Conservation (phyloP, 768 basidiomycete genomes). For the Clitopilus passeckerianus region DNA sequence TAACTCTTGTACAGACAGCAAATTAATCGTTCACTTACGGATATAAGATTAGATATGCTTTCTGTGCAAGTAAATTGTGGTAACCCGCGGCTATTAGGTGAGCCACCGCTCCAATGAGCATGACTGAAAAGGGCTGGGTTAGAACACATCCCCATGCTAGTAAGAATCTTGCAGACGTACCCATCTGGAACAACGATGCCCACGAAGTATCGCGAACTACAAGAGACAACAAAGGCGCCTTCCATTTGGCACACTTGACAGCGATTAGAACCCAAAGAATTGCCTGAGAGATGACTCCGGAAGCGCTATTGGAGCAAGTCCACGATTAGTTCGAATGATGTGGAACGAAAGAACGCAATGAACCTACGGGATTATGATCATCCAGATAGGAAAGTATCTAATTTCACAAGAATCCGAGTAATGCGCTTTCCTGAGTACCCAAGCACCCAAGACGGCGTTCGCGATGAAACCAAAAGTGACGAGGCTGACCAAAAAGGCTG, state of each 20-base stretch:
- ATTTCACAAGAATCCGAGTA: not conserved
- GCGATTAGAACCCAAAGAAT: not conserved
- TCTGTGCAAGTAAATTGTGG: not conserved
- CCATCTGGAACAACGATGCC: not conserved
- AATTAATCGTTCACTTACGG: not conserved
- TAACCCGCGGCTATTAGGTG: not conserved
- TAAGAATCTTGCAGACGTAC: not conserved
- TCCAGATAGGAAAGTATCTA: not conserved
- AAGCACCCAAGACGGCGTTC: not conserved
- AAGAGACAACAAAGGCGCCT: not conserved
- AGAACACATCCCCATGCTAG: not conserved
- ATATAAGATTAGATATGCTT: not conserved
- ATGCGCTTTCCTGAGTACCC: not conserved
- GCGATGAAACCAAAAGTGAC: not conserved
- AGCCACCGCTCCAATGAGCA: not conserved
- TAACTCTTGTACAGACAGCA: not conserved
- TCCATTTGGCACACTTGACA: not conserved
- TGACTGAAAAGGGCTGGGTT: not conserved
- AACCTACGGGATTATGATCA: not conserved
- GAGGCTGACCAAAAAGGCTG: not conserved
- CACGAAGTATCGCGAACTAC: not conserved
- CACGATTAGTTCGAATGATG: not conserved
- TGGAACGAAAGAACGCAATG: not conserved
- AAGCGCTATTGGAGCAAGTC: not conserved
- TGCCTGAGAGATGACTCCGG: not conserved